Evolutionary conservation across 257 asterid genomes (phyloP), one percentile per base, ranked within the genome.

Genomic region (Marsdenia floribunda): DNA sequence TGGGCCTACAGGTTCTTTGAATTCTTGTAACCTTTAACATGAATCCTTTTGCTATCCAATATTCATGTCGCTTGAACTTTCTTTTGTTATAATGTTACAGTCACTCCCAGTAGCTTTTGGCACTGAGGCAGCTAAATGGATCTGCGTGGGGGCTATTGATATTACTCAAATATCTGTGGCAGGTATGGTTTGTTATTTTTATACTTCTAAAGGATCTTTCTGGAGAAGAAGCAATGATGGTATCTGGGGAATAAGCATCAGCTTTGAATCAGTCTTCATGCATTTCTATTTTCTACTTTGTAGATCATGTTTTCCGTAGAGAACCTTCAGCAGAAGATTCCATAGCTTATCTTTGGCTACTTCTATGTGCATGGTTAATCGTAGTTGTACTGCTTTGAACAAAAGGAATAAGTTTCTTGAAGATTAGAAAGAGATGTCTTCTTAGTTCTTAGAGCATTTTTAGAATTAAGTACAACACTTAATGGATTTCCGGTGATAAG

Each of bases 91-190:
- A 40, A 71, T n/a, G 29, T 76, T 80, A 19, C 90, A 94, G 97
- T 94, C 99, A 19, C 92, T 94, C 55, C 99, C 97, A 2, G 99
- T 92, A 75, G 99, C 97, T 77, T 94, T 94, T 82, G 99, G 99
- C 71, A 72, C 85, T 68, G 99, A 94, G 84, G 79, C 96, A 79
- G 97, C 99, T n/a, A 94, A 94, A 79, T 94, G 99, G 99, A 92
- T 94, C 67, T 94, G 96, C 58, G 97, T 94, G 70, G 97, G 99
- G 70, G 99, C 99, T 67, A 94, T 94, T 21, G 99, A 94, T 88
- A 66, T 94, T 73, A 94, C 99, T 82, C 97, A 92, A 79, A 50
- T 94, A 82, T 94, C 96, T 6, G 97, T 94, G 80, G 97, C 97
- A 69, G 99, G 99, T 91, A 83, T 49, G 29, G 52, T 24, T 61